phyloP scores from a whole-genome alignment of 768 basidiomycete genomes.

The Coprinopsis sp. region DNA sequence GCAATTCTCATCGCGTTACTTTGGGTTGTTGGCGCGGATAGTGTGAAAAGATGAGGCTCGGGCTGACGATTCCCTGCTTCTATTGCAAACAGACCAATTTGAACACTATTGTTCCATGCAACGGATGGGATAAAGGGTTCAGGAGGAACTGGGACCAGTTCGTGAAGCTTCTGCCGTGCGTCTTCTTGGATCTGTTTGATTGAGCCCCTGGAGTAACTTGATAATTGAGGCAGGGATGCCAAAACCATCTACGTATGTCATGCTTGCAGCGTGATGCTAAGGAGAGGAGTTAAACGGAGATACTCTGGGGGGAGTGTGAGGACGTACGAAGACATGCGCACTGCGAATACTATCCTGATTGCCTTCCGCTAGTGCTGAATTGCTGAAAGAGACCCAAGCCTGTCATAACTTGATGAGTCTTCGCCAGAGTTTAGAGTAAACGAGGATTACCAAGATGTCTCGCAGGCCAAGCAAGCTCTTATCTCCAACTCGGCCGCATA shows the following conservation, averaged over 20 bases:
- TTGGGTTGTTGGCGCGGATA: slow-evolving; percentile 83
- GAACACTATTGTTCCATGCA: slow-evolving; percentile 36
- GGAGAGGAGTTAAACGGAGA: slow-evolving; percentile 8
- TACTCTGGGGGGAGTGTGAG: background rate
- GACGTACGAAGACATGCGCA: slow-evolving; percentile 64
- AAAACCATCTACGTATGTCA: slow-evolving; percentile 90
- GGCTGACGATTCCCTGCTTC: slow-evolving; percentile 46
- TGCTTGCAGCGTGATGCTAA: slow-evolving; percentile 88
- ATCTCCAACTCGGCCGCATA: slow-evolving; percentile 57
- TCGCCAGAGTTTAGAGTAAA: background rate
- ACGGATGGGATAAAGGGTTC: slow-evolving; percentile 21
- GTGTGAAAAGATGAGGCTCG: slow-evolving; percentile 54
- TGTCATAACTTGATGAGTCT: slow-evolving; percentile 35
- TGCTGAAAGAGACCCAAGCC: slow-evolving; percentile 93
- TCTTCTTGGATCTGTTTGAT: slow-evolving; percentile 59
- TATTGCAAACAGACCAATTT: slow-evolving; percentile 74
- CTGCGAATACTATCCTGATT: slow-evolving; percentile 10
- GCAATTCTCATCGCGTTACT: slow-evolving; percentile 86
- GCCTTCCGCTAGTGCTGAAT: slow-evolving; percentile 25
- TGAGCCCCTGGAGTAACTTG: slow-evolving; percentile 55
- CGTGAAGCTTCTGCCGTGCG: slow-evolving; percentile 49
- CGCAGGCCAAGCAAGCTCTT: slow-evolving; percentile 69
- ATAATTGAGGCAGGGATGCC: slow-evolving; percentile 70
- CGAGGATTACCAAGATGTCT: slow-evolving; percentile 72
- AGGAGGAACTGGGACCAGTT: slow-evolving; percentile 46